Percentiles rank a stretch among this genome's conserved stretches.
phyloP scores from a whole-genome alignment of 73 alveolate species.

The Tetrahymena thermophila region DNA sequence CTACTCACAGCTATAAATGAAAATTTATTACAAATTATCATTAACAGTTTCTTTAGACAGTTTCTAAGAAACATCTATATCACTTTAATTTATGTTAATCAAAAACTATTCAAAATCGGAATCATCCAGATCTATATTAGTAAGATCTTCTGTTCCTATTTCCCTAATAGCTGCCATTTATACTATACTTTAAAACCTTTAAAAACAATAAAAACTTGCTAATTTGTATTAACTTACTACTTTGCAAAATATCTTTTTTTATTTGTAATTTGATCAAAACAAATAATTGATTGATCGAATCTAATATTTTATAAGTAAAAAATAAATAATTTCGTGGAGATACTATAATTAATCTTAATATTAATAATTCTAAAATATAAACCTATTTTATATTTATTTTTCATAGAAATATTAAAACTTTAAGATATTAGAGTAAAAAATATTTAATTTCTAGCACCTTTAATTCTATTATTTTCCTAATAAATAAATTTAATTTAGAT shows the following conservation, averaged over 20 bases:
- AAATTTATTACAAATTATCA: not conserved
- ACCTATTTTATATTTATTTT: too few relatives aligned
- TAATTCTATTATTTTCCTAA: too few relatives aligned
- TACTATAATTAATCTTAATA: not conserved
- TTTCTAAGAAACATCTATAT: not conserved
- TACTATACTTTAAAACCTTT: too few relatives aligned
- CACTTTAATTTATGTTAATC: not conserved
- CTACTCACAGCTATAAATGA: not conserved
- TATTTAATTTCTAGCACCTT: too few relatives aligned
- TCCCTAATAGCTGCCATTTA: not conserved
- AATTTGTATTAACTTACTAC: not conserved
- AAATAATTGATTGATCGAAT: not conserved
- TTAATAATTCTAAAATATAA: not conserved
- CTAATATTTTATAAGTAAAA: not conserved
- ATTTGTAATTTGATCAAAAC: not conserved
- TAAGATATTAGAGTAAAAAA: too few relatives aligned
- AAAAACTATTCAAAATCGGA: not conserved
- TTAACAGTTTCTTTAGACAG: not conserved
- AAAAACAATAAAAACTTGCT: not conserved
- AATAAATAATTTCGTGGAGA: not conserved
- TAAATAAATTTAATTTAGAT: too few relatives aligned
- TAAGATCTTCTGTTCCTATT: not conserved
- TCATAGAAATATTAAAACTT: too few relatives aligned
- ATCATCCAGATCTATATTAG: not conserved
- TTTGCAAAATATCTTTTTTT: not conserved